Evolutionary conservation across 352 stramenopile genomes (phyloP), one percentile per base, ranked within the genome.

Genomic region (Globisporangium acanthophoron): DNA sequence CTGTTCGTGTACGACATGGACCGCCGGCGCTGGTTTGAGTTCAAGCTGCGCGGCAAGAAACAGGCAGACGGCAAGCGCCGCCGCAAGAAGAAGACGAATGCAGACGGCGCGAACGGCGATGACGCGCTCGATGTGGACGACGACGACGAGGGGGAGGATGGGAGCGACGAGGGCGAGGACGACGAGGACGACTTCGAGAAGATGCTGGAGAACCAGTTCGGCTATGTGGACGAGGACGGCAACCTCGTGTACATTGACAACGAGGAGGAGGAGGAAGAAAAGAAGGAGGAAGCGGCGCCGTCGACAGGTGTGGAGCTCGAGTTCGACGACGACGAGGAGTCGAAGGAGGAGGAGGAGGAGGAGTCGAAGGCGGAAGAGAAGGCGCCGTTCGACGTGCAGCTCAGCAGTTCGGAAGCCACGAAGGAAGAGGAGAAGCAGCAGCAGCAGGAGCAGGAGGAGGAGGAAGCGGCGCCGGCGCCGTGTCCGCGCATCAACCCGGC

Each of bases 1-100:
- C 67, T 99, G 40, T 98, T 97, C 72, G 94, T 96, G 20, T 97
- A 98, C 64, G 96, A 99, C 71, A 97, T 98, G 80, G 94, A 98
- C 57, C 83, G 92, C 27, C 84, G 93, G 18, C 94, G 95, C 53
- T 99, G 96, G 96, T 99, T 97, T 62, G 83, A 96, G 59, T 90
- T 92, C 62, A 85, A 87, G 40, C 54, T 98, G 63, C 79, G 87
- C 24, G 87, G 79, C 52, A 97, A 92, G 64, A 96, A 90, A 65
- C 67, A 69, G 15, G 63, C 56, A 40, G 74, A 88, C 27, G 70
- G 73, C 24, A 88, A 81, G 66, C 71, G 70, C 20, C 80, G 74
- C 56, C 67, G 83, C 46, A 83, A 87, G 67, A 82, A 91, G 70
- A 80, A 84, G 63, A 62, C 72, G 39, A 29, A 24, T 31, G 21